These are phyloP conservation scores for Colletotrichum plurivorum DNA, from an alignment of 2,329 filamentous ascomycete genomes.

Conservation along the genomic window DNA sequence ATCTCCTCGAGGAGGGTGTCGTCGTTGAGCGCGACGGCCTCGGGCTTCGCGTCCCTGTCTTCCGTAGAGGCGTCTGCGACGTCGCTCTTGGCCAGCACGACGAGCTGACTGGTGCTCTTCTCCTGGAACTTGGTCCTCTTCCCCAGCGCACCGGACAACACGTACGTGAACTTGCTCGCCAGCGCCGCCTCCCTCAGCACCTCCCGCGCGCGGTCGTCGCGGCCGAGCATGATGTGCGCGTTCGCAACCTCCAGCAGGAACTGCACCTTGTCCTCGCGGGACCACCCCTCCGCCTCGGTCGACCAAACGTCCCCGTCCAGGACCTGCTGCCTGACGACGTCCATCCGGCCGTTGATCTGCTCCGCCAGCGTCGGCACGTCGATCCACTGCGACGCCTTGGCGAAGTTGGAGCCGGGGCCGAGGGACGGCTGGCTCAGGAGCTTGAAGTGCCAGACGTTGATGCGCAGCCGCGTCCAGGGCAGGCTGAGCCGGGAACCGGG, in stretches of 20 bases:
- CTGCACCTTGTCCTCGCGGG: conserved; percentile 69
- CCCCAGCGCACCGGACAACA: conserved; percentile 87
- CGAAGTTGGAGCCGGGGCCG: conserved; percentile 68
- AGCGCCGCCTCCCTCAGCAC: conserved; percentile 78
- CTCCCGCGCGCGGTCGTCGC: conserved; percentile 80
- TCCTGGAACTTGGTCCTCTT: conserved; percentile 88
- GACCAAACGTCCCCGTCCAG: conserved; percentile 55
- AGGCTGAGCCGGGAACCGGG: conserved; percentile 59
- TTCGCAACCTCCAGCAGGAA: conserved; percentile 88
- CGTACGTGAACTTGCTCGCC: conserved; percentile 82
- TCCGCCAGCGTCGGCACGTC: conserved; percentile 71
- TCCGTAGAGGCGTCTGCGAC: conserved; percentile 39
- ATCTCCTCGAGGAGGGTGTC: conserved; percentile 94
- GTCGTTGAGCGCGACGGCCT: conserved; percentile 86
- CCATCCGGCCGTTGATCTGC: conserved; percentile 59
- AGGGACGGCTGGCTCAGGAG: conserved; percentile 71
- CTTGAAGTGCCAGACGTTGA: conserved; percentile 79
- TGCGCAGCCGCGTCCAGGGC: conserved; percentile 77
- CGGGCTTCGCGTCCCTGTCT: conserved; percentile 62
- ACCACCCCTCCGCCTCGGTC: conserved; percentile 52
- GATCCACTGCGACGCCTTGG: conserved; percentile 70
- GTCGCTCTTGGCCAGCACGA: conserved; percentile 86
- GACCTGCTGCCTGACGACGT: conserved; percentile 57
- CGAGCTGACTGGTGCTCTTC: conserved; percentile 86
- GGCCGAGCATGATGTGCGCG: conserved; percentile 86